Base-by-base conservation (phyloP, 169 alveolate species). In the Plasmodium billcollinsi region DNA sequence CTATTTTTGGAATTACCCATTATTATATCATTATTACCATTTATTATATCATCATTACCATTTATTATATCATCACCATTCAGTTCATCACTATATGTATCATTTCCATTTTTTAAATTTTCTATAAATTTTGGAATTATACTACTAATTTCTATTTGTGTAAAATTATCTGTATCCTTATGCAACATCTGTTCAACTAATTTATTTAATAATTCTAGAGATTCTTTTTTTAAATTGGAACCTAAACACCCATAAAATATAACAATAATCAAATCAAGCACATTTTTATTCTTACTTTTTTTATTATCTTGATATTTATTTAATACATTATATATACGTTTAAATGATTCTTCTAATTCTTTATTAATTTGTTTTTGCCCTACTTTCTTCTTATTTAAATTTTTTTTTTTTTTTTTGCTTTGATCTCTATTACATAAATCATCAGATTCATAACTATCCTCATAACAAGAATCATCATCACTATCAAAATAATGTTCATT, bases 121-220 rank as follows among this genome's bases (percentile, higher is more conserved):
- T 86, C 73, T 71, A 86, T 86, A 86, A 86, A 86, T 33, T 86
- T 86, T 8, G 92, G 92, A 14, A 86, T 61, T 72, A 72, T 72
- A n/a, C 26, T 49, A 43, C 92, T 86, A 29, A 86, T 86, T 52
- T 86, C 92, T 24, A 86, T 86, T 73, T 86, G 92, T 65, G 92
- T 86, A 86, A 86, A 86, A 86, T 70, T 86, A 21, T 86, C 88
- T 26, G 92, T 86, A 29, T 86, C 88, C 9, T 58, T 72, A 56
- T 86, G 86, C 18, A 72, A 33, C 15, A 86, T 86, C 45, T 86
- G 86, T 71, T 72, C 92, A 50, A 86, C 72, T 26, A 86, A 49
- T 45, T 61, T 86, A 61, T 86, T 86, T 24, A 86, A 11, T 61
- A 86, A 33, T 65, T 72, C 76, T 50, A 86, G 20, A 9, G 88